Conservation (phyloP, 1,284 basidiomycete genomes). For the Anthracocystis panici-leucophaei region DNA sequence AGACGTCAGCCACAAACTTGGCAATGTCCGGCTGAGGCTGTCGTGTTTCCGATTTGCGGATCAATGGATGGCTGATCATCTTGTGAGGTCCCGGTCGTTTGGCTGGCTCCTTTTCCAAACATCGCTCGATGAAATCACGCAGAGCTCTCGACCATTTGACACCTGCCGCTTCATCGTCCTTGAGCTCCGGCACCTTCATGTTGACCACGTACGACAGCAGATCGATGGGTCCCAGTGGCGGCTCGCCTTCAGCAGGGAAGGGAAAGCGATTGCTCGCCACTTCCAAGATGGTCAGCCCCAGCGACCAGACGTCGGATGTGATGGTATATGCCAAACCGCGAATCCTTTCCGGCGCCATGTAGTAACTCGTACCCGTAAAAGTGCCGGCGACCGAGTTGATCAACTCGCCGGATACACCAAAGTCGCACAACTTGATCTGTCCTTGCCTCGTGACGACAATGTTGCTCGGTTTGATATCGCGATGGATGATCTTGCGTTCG, state of each 20-base stretch:
- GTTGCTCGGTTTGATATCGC: slow-evolving; percentile 98
- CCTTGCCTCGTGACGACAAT: slow-evolving; percentile 88
- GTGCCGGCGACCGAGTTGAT: slow-evolving; percentile 91
- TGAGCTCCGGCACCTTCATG: slow-evolving; percentile 84
- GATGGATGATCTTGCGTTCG: slow-evolving; percentile 89
- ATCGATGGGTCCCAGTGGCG: slow-evolving; percentile 83
- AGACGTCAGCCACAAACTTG: slow-evolving; percentile 86
- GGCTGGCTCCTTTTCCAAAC: slow-evolving; percentile 75
- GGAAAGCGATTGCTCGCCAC: slow-evolving; percentile 94
- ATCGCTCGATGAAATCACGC: slow-evolving; percentile 90
- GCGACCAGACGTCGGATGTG: slow-evolving; percentile 97
- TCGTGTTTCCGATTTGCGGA: slow-evolving; percentile 80
- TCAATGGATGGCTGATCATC: slow-evolving; percentile 89
- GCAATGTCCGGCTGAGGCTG: slow-evolving; percentile 74
- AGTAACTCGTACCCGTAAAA: slow-evolving; percentile 95
- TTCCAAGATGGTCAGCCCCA: slow-evolving; percentile 91
- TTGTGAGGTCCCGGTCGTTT: slow-evolving; percentile 85
- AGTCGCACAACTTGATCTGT: slow-evolving; percentile 91
- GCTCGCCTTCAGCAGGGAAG: slow-evolving; percentile 83
- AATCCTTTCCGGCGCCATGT: slow-evolving; percentile 98
- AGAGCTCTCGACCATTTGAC: slow-evolving; percentile 83
- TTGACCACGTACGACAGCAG: slow-evolving; percentile 90
- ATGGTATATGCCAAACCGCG: slow-evolving; percentile 89
- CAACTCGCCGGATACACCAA: slow-evolving; percentile 95
- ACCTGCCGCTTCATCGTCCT: slow-evolving; percentile 72